Conservation (phyloP, 345 rosid species). For the Pugionium cornutum region DNA sequence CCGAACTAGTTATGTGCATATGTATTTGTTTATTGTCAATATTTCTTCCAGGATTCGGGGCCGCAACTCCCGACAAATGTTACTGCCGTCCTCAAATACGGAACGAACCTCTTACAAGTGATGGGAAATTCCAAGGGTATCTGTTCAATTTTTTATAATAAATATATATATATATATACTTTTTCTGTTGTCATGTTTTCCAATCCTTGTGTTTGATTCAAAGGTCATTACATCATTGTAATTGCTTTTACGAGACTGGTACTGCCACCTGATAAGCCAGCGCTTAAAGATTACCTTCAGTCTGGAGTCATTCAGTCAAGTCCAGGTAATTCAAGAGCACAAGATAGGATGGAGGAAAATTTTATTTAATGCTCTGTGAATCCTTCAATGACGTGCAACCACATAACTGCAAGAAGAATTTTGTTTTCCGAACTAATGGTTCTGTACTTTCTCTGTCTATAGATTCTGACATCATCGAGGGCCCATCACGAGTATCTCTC, state of each 20-base stretch:
- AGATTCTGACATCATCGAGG: conserved; percentile 89
- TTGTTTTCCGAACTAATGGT: not conserved
- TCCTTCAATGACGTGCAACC: conserved; percentile 20
- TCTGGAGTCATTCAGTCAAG: conserved; percentile 42
- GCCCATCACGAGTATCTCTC: conserved; percentile 87
- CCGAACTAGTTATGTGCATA: conserved; percentile 24
- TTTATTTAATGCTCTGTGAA: not conserved
- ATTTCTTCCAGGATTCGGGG: conserved; percentile 60
- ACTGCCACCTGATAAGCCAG: conserved; percentile 44
- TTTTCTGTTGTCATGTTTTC: conserved; percentile 4
- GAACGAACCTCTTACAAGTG: conserved; percentile 94
- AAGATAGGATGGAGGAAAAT: not conserved
- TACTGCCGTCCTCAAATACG: conserved; percentile 71
- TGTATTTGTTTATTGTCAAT: conserved; percentile 13
- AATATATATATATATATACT: not conserved
- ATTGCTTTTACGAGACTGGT: conserved; percentile 66
- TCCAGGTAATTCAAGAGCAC: conserved; percentile 57
- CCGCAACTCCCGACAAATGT: conserved; percentile 86
- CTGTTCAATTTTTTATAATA: conserved; percentile 7
- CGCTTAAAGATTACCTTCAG: conserved; percentile 62
- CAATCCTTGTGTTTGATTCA: conserved; percentile 17
- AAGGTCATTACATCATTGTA: conserved; percentile 64
- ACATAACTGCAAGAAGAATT: not conserved
- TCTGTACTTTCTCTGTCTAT: conserved; percentile 17
- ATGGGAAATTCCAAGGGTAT: conserved; percentile 81